phyloP scores from a whole-genome alignment of 345 rosid genomes.

The Jatropha curcas region DNA sequence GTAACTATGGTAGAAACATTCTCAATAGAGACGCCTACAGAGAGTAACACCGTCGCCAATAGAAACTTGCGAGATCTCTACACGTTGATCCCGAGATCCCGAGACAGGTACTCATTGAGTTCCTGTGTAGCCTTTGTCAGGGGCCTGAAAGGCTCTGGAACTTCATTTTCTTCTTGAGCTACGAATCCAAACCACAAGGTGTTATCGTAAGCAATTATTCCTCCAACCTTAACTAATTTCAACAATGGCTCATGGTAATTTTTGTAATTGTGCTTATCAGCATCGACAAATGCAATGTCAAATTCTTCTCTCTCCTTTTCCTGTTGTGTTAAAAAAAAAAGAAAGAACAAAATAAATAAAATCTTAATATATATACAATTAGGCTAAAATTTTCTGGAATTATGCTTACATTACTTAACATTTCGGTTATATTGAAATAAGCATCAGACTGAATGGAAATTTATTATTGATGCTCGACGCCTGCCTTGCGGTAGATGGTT shows the following conservation, averaged over 20 bases:
- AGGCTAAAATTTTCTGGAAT: neutral
- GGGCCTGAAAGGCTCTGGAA: constrained; percentile 22
- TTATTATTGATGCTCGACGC: constrained; percentile 54
- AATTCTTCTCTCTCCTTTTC: constrained; percentile 12
- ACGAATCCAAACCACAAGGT: constrained; percentile 50
- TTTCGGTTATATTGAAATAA: constrained; percentile 25
- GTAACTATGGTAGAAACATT: neutral
- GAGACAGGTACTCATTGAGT: constrained; percentile 39
- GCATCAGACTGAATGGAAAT: constrained; percentile 48
- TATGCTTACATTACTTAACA: constrained; percentile 22
- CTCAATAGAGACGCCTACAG: constrained; percentile 24
- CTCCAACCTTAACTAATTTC: constrained; percentile 56
- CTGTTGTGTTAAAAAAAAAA: too few relatives aligned
- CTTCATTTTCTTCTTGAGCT: constrained; percentile 32
- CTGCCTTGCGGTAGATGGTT: constrained; percentile 45
- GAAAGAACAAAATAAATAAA: too few relatives aligned
- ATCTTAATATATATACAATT: too few relatives aligned
- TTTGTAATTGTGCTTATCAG: constrained; percentile 38
- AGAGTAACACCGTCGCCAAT: constrained; percentile 62
- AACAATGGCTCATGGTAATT: constrained; percentile 43
- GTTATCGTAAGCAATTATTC: constrained; percentile 60
- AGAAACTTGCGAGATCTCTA: constrained; percentile 47
- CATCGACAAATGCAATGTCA: constrained; percentile 63
- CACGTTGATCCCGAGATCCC: constrained; percentile 42
- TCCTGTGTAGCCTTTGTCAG: constrained; percentile 29